A percentile compares a stretch with the other conserved stretches of the same genome.
phyloP scores from a whole-genome alignment of 2,329 filamentous ascomycete species.

The Nothophoma quercina region DNA sequence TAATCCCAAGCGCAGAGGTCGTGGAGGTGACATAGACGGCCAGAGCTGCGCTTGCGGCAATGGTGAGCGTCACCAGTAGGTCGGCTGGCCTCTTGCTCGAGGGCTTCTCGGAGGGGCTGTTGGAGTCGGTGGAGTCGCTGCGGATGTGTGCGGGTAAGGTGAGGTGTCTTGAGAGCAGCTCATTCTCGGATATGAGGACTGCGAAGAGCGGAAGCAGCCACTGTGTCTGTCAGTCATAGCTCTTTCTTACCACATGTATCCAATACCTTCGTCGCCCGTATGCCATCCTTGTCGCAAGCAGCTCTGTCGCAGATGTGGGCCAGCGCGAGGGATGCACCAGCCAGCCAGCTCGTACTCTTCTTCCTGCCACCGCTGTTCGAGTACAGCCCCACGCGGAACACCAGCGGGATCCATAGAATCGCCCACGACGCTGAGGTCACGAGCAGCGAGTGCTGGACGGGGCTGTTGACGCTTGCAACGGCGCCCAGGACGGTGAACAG shows the following conservation, averaged over 20 bases:
- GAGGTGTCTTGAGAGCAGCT: conserved; percentile 32
- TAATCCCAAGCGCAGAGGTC: conserved; percentile 51
- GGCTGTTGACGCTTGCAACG: conserved; percentile 44
- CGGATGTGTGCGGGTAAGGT: conserved; percentile 33
- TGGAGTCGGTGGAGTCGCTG: conserved; percentile 30
- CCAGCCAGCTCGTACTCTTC: conserved; percentile 48
- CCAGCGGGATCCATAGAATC: conserved; percentile 47
- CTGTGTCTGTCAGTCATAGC: conserved; percentile 23
- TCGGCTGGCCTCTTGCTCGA: conserved; percentile 31
- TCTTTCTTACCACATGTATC: background rate
- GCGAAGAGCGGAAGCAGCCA: conserved; percentile 46
- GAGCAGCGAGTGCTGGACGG: conserved; percentile 52
- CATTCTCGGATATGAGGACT: conserved; percentile 40
- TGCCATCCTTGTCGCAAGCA: conserved; percentile 52
- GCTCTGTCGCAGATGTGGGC: conserved; percentile 54
- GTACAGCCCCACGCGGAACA: conserved; percentile 44
- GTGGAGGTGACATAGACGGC: conserved; percentile 44
- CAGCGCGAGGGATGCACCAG: conserved; percentile 53
- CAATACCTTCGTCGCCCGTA: conserved; percentile 57
- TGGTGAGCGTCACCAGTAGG: conserved; percentile 44
- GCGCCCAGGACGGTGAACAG: conserved; percentile 47
- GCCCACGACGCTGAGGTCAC: conserved; percentile 54
- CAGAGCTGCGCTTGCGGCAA: conserved; percentile 48
- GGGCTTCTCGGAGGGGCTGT: conserved; percentile 23
- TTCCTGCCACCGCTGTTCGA: conserved; percentile 33